Conservation (phyloP, 2,329 filamentous ascomycete species). For the Botrytis aclada region DNA sequence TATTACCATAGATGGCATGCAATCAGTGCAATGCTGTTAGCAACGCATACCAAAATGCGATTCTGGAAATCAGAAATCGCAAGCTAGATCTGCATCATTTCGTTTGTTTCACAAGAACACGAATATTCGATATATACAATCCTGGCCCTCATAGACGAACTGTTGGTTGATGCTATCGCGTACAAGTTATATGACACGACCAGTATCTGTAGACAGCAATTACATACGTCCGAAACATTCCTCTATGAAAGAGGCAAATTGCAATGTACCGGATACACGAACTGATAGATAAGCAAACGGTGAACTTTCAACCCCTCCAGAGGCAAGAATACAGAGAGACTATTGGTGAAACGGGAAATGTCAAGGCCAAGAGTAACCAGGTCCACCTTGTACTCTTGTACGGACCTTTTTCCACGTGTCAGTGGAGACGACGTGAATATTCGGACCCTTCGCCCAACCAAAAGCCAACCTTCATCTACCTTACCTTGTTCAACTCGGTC, state of each 20-base stretch:
- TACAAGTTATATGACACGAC: not conserved
- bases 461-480: not conserved
- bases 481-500: not conserved
- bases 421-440: not conserved
- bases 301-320: slow-evolving; percentile 3
- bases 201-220: not conserved
- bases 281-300: slow-evolving; percentile 7
- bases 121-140: not conserved
- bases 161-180: not conserved
- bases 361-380: not conserved
- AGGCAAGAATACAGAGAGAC: not conserved
- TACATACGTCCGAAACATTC: not conserved
- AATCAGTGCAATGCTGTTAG: not conserved
- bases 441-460: not conserved
- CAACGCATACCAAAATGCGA: not conserved
- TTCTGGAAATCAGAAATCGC: not conserved
- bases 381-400: slow-evolving; percentile 6
- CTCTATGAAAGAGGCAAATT: not conserved
- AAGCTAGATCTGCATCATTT: slow-evolving; percentile 16
- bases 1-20: not conserved
- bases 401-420: slow-evolving; percentile 15
- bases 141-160: not conserved
- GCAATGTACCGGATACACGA: not conserved
- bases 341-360: not conserved
- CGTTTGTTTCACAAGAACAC: slow-evolving; percentile 10